Evolutionary conservation across 1,284 basidiomycete genomes (phyloP).

Genomic region (Cryptococcus neoformans): DNA sequence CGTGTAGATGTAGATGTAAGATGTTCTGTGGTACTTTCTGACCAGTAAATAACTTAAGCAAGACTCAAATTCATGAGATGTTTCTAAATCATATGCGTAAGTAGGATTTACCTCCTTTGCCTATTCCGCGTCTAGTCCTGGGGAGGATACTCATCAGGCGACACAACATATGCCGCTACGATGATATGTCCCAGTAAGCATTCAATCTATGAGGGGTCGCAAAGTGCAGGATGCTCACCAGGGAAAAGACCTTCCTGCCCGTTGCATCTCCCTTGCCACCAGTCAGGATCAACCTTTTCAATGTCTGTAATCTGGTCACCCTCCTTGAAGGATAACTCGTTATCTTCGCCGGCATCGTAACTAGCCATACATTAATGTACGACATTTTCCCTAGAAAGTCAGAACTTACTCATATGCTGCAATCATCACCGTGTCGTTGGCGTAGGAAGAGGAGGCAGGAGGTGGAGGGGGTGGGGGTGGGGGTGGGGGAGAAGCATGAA

Average conservation of each 20-base stretch:
- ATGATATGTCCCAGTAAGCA: background rate
- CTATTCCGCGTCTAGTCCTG: background rate
- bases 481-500: constrained; percentile 8
- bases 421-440: constrained; percentile 19
- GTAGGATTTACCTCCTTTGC: too few relatives aligned
- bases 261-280: constrained; percentile 77
- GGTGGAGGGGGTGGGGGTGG: constrained; percentile 9
- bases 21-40: background rate
- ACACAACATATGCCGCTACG: constrained; percentile 21
- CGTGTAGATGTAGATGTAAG: background rate
- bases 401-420: constrained; percentile 32
- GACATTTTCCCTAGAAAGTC: background rate
- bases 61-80: too few relatives aligned
- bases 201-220: background rate
- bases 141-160: constrained; percentile 19
- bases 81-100: too few relatives aligned
- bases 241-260: constrained; percentile 79
- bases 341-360: constrained; percentile 83
- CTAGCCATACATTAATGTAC: constrained; percentile 46
- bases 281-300: constrained; percentile 61
- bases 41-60: too few relatives aligned
- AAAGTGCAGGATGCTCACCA: constrained; percentile 45
- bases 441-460: constrained; percentile 6
- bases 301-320: constrained; percentile 68
- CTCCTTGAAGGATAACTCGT: constrained; percentile 79